Conservation (phyloP, 2,329 filamentous ascomycete genomes). For the Ceratocystis albifundus region DNA sequence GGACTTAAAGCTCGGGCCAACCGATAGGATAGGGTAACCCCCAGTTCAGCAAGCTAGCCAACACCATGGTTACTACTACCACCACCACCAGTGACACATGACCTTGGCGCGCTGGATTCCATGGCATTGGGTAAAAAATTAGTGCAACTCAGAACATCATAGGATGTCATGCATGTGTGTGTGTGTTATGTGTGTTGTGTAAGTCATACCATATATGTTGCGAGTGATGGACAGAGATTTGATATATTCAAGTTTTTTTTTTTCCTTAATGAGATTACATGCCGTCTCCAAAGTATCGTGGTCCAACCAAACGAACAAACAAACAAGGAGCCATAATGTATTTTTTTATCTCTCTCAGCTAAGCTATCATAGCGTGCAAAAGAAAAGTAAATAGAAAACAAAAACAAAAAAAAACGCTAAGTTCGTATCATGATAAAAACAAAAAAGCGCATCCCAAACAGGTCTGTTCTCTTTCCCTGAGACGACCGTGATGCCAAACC, state of each 20-base stretch:
- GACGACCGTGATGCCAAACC: conserved; percentile 21
- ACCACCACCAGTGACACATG: background rate
- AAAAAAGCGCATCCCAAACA: conserved; percentile 6
- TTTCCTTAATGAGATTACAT: conserved; percentile 12
- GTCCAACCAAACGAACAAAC: conserved; percentile 10
- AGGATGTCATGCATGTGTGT: background rate
- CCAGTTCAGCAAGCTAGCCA: too few species aligned
- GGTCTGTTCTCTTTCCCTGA: conserved; percentile 17
- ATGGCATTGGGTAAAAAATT: background rate
- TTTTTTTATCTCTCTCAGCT: background rate
- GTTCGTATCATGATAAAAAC: conserved; percentile 1
- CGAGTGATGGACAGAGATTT: conserved; percentile 13
- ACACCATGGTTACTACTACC: background rate
- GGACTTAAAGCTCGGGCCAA: background rate
- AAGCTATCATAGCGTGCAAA: conserved; percentile 9
- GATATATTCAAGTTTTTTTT: conserved; percentile 15
- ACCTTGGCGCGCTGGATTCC: background rate
- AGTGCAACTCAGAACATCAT: background rate
- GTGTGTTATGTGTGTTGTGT: background rate
- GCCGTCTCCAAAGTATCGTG: conserved; percentile 21
- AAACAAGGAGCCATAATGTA: background rate
- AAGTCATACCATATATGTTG: background rate
- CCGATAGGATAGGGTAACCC: background rate
- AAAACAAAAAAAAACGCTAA: conserved; percentile 12
- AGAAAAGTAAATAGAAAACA: conserved; percentile 15